A percentile compares a stretch with the other conserved stretches of the same genome.
These are phyloP conservation scores for Rhodotorula babjevae DNA, from an alignment of 768 basidiomycete genomes.

Conservation along the genomic window DNA sequence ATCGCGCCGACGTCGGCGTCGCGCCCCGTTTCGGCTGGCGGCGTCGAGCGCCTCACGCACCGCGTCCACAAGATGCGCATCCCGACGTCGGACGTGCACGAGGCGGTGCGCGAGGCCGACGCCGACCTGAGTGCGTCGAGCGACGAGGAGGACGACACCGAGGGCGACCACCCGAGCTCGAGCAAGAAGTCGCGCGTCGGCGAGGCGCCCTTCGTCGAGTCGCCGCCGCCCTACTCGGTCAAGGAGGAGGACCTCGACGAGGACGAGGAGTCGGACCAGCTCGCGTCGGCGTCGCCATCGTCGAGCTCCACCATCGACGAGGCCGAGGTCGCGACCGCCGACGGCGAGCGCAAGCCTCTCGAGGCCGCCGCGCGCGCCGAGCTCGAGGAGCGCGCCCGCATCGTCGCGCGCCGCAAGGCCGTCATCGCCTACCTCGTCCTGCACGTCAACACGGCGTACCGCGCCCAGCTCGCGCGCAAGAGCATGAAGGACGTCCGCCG, in stretches of 20 bases:
- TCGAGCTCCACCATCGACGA: not conserved
- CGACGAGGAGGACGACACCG: constrained; percentile 31
- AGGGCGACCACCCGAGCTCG: not conserved
- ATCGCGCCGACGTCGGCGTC: constrained; percentile 7
- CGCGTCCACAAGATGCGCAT: constrained; percentile 36
- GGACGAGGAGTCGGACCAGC: not conserved
- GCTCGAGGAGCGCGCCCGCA: not conserved
- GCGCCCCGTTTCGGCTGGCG: constrained; percentile 34
- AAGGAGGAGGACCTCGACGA: constrained; percentile 11
- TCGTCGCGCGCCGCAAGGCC: constrained; percentile 7
- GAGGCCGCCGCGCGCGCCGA: not conserved
- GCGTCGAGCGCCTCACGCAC: constrained; percentile 36
- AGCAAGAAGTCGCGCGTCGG: constrained; percentile 3
- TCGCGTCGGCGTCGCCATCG: not conserved
- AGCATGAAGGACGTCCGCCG: constrained; percentile 3
- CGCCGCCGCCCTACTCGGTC: not conserved
- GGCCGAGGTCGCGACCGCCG: not conserved
- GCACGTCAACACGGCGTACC: constrained; percentile 32
- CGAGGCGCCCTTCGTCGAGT: not conserved
- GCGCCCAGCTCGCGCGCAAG: constrained; percentile 18
- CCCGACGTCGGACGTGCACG: constrained; percentile 2
- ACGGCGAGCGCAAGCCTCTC: not conserved
- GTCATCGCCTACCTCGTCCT: constrained; percentile 25
- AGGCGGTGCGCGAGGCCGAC: constrained; percentile 2
- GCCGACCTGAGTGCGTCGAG: constrained; percentile 13